Evolutionary conservation across 495 filamentous ascomycete genomes (phyloP), one percentile per base, ranked within the genome.

Genomic region (Cercophora samala): DNA sequence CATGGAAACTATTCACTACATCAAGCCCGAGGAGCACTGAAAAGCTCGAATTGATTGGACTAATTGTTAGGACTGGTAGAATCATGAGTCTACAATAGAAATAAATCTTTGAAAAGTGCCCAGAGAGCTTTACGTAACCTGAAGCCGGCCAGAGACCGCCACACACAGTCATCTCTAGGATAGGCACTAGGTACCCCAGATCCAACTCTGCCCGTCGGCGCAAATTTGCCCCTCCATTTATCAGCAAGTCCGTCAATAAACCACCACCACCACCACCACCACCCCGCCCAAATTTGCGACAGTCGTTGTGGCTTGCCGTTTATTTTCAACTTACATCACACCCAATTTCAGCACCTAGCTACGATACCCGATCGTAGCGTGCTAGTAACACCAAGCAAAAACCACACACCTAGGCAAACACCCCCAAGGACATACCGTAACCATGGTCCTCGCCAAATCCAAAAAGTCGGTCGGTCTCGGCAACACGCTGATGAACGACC

Each of bases 381-480:
- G 22, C 19, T 19, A 29, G 17, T 55, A 58, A 13, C 19, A 55
- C 15, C 17, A 4, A 32, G 19, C 37, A 17, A 4, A 3, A 5
- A n/a, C 32, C 18, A 32, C 19, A 58, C 25, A 18, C 19, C 52
- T 15, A 55, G 52, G 55, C 62, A 52, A n/a, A 32, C 5, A 62
- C 22, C 19, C n/a, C 60, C 0, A 46, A 32, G 37, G 19, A 62
- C 24, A 56, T n/a, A 32, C 53, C 22, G 63, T 68, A 75, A 81
- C 62, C 46, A 99, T 99, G 96, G 91, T 91, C 74, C 84, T 96
- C 65, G 85, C 96, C 79, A 98, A 99, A 81, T 97, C 92, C 62
- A 97, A 97, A 79, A 97, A 91, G 78, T 82, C 87, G 68, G 92
- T 97, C 71, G 95, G 95, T 75, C 90, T 99, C 75, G 95, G 95